phyloP scores from a whole-genome alignment of 805 yeast genomes.

The Isabelozyma gotoi region DNA sequence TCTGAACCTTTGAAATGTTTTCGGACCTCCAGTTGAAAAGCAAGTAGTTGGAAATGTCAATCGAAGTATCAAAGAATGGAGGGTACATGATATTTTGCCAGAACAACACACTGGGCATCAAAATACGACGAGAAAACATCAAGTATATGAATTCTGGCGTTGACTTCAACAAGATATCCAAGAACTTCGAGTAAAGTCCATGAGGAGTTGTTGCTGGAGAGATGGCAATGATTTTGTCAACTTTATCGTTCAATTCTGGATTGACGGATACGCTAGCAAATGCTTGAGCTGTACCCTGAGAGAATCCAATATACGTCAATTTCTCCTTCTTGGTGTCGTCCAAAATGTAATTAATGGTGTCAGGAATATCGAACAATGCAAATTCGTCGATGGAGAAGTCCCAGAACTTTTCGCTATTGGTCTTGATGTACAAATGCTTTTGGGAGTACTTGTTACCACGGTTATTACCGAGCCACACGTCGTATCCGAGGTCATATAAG shows the following conservation, averaged over 20 bases:
- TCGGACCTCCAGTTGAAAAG: constrained; percentile 78
- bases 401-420: constrained; percentile 64
- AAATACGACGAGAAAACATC: constrained; percentile 70
- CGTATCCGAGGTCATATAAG: constrained; percentile 80
- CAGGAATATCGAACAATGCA: constrained; percentile 87
- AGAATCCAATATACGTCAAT: constrained; percentile 80
- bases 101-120: constrained; percentile 73
- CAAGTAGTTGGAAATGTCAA: constrained; percentile 66
- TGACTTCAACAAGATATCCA: constrained; percentile 71
- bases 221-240: constrained; percentile 68
- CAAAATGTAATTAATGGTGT: constrained; percentile 72
- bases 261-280: constrained; percentile 76
- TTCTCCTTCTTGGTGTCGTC: constrained; percentile 37
- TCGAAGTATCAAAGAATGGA: constrained; percentile 66
- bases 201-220: constrained; percentile 95
- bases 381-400: constrained; percentile 89
- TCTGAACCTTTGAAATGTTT: constrained; percentile 74
- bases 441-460: constrained; percentile 78
- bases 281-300: constrained; percentile 94
- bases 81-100: constrained; percentile 83
- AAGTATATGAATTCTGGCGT: constrained; percentile 71
- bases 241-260: constrained; percentile 57
- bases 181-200: constrained; percentile 73
- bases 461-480: constrained; percentile 81
- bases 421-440: constrained; percentile 52